Base-by-base conservation (phyloP, 2,329 filamentous ascomycete genomes). In the Pseudohalonectria lignicola region DNA sequence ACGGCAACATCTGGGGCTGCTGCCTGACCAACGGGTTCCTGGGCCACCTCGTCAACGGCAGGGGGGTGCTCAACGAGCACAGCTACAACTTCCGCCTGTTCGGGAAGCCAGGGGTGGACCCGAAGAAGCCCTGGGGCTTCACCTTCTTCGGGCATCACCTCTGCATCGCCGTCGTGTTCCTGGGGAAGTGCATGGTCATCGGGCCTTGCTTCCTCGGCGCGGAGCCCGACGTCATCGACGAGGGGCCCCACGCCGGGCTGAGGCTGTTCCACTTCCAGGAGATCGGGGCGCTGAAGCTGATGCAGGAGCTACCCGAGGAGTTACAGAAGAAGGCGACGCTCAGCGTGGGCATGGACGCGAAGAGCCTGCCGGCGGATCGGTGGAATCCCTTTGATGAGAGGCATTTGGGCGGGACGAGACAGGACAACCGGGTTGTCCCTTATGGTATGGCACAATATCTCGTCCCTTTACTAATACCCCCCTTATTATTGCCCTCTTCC, bases 381-480 rank as follows among this genome's bases (percentile, higher is more conserved):
- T 88, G 82, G 82, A 88, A 88, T 53, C 79, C 79, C 46, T 82
- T 86, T 49, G 84, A 90, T 53, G 82, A 88, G 60, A 69, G 83
- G 5, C 83, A 88, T 49, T 54, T 86, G 4, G 85, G 82, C 52
- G 84, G 85, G 26, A 84, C 84, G 0, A 86, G 82, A 53, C 72
- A 82, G 11, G 84, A 90, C 49, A 92, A 90, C 54, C 71, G 83
- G 10, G 58, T 83, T 10, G 79, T 90, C 1, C 83, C 84, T 0
- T 84, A 78, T 26, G 23, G 23, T 26, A 26, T n/a, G n/a, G n/a
- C n/a, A 26, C 8, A 26, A 26, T 26, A 26, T n/a, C n/a, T n/a
- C n/a, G n/a, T n/a, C n/a, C n/a, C n/a, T n/a, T n/a, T n/a, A n/a
- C n/a, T n/a, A n/a, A n/a, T n/a, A n/a, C n/a, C n/a, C n/a, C n/a